Evolutionary conservation across 2,329 filamentous ascomycete genomes (phyloP).

Genomic region (Paracamarosporium sp.): DNA sequence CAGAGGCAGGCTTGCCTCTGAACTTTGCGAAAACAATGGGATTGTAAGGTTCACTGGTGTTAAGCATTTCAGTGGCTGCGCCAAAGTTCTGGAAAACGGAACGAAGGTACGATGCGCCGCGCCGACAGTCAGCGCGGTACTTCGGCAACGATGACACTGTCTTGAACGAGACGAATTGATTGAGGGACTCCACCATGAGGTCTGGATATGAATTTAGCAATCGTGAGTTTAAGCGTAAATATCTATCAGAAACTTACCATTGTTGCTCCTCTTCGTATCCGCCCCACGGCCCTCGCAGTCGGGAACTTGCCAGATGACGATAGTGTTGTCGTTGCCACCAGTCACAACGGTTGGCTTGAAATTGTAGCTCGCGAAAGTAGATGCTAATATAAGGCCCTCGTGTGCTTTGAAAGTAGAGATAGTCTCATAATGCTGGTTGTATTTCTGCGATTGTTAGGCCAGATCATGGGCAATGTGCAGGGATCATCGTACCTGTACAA

Average conservation of each 20-base stretch:
- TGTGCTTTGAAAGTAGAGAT: conserved; percentile 83
- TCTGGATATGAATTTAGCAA: conserved; percentile 51
- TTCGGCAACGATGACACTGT: conserved; percentile 88
- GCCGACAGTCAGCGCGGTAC: conserved; percentile 88
- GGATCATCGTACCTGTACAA: conserved; percentile 70
- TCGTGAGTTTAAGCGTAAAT: background rate
- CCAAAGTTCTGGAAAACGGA: conserved; percentile 92
- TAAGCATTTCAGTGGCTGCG: conserved; percentile 82
- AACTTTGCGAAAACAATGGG: conserved; percentile 95
- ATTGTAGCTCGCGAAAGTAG: conserved; percentile 73
- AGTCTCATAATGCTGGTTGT: conserved; percentile 83
- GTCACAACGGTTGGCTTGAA: conserved; percentile 87
- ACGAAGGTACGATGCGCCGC: conserved; percentile 89
- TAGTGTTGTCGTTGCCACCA: conserved; percentile 87
- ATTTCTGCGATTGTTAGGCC: conserved; percentile 59
- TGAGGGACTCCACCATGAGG: conserved; percentile 68
- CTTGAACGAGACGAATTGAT: conserved; percentile 88
- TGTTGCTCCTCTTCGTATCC: conserved; percentile 60
- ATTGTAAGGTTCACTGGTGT: conserved; percentile 77
- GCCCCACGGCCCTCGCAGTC: conserved; percentile 59
- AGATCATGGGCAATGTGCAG: background rate
- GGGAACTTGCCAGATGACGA: conserved; percentile 85
- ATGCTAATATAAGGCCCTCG: conserved; percentile 84
- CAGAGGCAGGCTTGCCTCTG: conserved; percentile 72
- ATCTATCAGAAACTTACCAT: conserved; percentile 51